A percentile compares a stretch with the other conserved stretches of the same genome.
These are phyloP conservation scores for Lodderomyces oxycetoniae DNA, from an alignment of 1,139 yeast genomes.

Conservation along the genomic window DNA sequence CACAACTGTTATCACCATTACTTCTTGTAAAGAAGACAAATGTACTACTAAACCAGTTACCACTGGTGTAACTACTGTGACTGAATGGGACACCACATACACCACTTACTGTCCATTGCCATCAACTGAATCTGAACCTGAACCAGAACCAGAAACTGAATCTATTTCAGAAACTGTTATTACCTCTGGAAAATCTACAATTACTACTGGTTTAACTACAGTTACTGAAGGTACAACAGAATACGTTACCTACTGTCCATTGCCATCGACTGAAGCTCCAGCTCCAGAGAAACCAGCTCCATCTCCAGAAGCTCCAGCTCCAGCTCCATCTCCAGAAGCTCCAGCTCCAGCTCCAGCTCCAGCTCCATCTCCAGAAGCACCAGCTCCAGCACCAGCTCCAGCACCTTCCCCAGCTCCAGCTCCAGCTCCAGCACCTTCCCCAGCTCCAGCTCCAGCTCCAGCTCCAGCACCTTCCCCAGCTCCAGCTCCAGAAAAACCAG, in stretches of 20 bases:
- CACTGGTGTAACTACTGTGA: conserved; percentile 42
- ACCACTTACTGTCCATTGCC: conserved; percentile 44
- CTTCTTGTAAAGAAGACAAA: conserved; percentile 40
- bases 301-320: not conserved
- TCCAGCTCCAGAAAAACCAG: conserved; percentile 21
- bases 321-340: conserved; percentile 7
- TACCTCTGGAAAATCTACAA: conserved; percentile 40
- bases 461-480: conserved; percentile 1
- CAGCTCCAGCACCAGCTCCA: conserved; percentile 13
- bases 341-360: conserved; percentile 13
- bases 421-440: no score
- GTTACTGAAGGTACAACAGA: conserved; percentile 18
- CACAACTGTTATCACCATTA: conserved; percentile 42
- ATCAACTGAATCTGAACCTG: not conserved
- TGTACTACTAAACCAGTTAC: conserved; percentile 30
- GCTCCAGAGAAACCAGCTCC: conserved; percentile 5
- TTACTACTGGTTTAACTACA: conserved; percentile 25
- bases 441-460: conserved; percentile 4
- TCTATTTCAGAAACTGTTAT: conserved; percentile 43
- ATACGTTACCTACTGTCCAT: conserved; percentile 31
- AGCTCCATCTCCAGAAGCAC: conserved; percentile 7
- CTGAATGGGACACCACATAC: conserved; percentile 43
- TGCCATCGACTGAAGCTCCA: conserved; percentile 23
- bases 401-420: not conserved
- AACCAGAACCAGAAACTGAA: conserved; percentile 21